These are phyloP conservation scores for Houttuynia cordata DNA, from an alignment of 164 flowering plant species.

Conservation along the genomic window DNA sequence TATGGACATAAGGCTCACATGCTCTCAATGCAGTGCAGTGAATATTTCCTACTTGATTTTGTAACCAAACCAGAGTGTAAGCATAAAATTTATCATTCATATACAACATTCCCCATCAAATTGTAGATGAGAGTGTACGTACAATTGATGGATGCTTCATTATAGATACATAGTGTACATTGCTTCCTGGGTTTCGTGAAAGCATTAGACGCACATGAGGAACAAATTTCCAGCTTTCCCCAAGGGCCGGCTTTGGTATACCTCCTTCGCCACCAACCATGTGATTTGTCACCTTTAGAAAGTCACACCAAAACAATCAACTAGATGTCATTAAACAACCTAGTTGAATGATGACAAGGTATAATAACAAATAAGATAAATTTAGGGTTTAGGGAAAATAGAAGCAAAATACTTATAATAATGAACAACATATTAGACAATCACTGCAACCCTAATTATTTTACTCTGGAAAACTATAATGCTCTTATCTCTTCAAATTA, in stretches of 20 bases:
- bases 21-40: too few species aligned
- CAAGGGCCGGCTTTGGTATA: conserved; percentile 60
- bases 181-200: conserved; percentile 33
- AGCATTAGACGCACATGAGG: conserved; percentile 65
- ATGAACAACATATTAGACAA: too few species aligned
- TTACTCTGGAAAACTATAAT: too few species aligned
- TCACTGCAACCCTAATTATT: not conserved
- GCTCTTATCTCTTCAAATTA: not conserved
- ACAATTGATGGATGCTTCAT: conserved; percentile 58
- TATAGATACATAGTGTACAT: conserved; percentile 27
- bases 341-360: too few species aligned
- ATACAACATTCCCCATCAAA: not conserved
- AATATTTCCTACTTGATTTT: not conserved
- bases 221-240: conserved; percentile 79
- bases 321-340: too few species aligned
- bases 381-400: too few species aligned
- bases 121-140: conserved; percentile 2
- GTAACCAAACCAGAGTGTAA: not conserved
- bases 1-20: too few species aligned
- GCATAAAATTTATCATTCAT: not conserved
- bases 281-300: conserved; percentile 62
- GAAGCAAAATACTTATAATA: too few species aligned
- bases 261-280: conserved; percentile 74
- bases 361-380: too few species aligned
- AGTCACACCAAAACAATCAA: not conserved